These are phyloP conservation scores for Lepraria neglecta DNA, from an alignment of 495 filamentous ascomycete genomes.

Conservation along the genomic window DNA sequence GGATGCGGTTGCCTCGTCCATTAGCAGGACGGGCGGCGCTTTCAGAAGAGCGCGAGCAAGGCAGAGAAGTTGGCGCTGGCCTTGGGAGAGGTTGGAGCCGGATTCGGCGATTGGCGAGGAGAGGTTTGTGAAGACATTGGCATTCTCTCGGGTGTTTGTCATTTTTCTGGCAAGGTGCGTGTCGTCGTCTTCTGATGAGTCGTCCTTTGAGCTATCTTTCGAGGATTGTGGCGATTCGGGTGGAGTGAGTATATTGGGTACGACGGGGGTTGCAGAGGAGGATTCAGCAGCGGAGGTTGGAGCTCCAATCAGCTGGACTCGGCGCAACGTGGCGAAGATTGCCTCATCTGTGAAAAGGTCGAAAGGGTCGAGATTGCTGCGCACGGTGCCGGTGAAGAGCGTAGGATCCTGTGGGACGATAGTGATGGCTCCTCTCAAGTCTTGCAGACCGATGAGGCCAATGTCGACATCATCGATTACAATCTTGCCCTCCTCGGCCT, in stretches of 20 bases:
- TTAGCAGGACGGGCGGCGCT: conserved; percentile 83
- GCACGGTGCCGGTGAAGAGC: conserved; percentile 90
- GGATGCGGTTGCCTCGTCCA: conserved; percentile 98
- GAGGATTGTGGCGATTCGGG: conserved; percentile 24
- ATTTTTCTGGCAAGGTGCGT: conserved; percentile 36
- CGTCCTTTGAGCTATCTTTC: conserved; percentile 17
- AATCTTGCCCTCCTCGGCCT: conserved; percentile 86
- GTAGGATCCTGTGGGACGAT: conserved; percentile 99
- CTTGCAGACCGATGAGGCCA: conserved; percentile 77
- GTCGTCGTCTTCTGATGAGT: conserved; percentile 32
- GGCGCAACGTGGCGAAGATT: conserved; percentile 77
- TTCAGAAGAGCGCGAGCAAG: conserved; percentile 92
- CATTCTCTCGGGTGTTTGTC: conserved; percentile 55
- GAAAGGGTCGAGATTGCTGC: conserved; percentile 95
- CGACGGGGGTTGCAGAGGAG: conserved; percentile 40
- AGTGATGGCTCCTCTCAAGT: conserved; percentile 88
- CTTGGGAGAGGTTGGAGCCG: conserved; percentile 93
- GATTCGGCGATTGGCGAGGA: conserved; percentile 82
- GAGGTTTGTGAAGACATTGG: conserved; percentile 90
- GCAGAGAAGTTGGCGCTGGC: conserved; percentile 91
- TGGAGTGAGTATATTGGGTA: conserved; percentile 30
- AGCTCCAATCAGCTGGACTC: conserved; percentile 81
- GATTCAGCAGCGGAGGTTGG: conserved; percentile 40
- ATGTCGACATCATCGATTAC: conserved; percentile 87
- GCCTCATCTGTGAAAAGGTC: conserved; percentile 83